These are phyloP conservation scores for Leucosporidium yakuticum DNA, from an alignment of 768 basidiomycete species.

Conservation along the genomic window DNA sequence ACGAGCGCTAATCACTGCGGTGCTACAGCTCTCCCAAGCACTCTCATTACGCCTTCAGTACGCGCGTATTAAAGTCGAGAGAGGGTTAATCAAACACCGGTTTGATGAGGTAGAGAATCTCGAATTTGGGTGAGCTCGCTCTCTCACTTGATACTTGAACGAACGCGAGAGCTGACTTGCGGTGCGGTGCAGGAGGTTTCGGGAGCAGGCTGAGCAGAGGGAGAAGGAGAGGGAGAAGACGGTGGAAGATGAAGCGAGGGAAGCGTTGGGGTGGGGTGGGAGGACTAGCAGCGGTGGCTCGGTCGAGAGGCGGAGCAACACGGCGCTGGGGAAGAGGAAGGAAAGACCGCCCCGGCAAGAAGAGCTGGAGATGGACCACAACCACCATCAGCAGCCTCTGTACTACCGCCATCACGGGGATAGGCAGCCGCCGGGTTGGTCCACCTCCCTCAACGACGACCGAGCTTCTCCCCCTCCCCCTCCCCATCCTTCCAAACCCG, in stretches of 20 bases:
- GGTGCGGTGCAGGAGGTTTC: background rate
- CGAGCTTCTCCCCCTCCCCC: no score
- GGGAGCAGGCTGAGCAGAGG: background rate
- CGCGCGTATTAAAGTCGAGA: background rate
- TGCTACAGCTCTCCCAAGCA: background rate
- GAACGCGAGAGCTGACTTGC: no score
- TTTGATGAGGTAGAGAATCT: background rate
- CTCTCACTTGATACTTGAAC: no score
- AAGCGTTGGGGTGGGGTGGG: background rate
- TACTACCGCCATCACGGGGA: no score
- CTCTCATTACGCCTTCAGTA: background rate
- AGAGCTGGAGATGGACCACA: no score
- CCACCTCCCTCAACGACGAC: no score
- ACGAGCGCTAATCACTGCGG: background rate
- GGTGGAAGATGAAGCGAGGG: background rate
- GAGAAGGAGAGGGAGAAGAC: background rate
- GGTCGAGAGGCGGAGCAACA: background rate
- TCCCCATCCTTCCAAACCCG: background rate
- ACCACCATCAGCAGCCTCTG: no score
- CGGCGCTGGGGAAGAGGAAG: background rate
- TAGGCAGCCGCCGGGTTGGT: no score
- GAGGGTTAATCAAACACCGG: background rate
- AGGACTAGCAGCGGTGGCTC: background rate
- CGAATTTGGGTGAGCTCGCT: background rate
- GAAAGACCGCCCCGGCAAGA: no score